Conservation (phyloP, 176 grass and related monocot species). For the Chloris gayana region DNA sequence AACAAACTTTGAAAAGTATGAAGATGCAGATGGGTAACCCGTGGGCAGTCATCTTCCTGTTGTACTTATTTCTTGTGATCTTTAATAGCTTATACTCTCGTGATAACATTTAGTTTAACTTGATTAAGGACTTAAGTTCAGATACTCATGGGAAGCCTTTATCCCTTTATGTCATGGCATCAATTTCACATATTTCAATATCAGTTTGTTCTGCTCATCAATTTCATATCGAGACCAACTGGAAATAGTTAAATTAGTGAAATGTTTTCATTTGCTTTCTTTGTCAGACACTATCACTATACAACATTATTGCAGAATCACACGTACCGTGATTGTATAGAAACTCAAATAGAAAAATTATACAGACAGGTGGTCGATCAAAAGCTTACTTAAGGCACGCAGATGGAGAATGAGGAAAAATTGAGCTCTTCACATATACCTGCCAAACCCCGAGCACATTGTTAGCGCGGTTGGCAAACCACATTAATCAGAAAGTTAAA, state of each 20-base stretch:
- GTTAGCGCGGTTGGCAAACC: not conserved
- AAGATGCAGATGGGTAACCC: not conserved
- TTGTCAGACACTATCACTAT: not conserved
- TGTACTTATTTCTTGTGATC: not conserved
- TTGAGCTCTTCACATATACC: slow-evolving; percentile 91
- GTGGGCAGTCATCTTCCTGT: not conserved
- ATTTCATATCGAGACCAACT: not conserved
- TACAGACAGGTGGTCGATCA: not conserved
- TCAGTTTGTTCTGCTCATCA: not conserved
- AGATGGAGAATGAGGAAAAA: slow-evolving; percentile 81
- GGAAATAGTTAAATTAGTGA: slow-evolving; percentile 10
- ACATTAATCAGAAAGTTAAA: not conserved
- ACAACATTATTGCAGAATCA: not conserved
- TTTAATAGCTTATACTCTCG: too few species aligned
- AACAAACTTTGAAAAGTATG: not conserved
- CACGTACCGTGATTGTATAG: not conserved
- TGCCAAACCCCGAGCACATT: slow-evolving; percentile 28
- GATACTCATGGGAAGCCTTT: not conserved
- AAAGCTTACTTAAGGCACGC: slow-evolving; percentile 90
- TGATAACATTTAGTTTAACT: not conserved
- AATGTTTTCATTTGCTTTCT: not conserved
- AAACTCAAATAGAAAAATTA: not conserved
- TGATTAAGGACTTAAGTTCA: not conserved
- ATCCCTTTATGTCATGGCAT: too few species aligned
- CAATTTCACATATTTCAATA: slow-evolving; percentile 9